phyloP scores from a whole-genome alignment of 164 flowering plant genomes.

The Dillenia turbinata region DNA sequence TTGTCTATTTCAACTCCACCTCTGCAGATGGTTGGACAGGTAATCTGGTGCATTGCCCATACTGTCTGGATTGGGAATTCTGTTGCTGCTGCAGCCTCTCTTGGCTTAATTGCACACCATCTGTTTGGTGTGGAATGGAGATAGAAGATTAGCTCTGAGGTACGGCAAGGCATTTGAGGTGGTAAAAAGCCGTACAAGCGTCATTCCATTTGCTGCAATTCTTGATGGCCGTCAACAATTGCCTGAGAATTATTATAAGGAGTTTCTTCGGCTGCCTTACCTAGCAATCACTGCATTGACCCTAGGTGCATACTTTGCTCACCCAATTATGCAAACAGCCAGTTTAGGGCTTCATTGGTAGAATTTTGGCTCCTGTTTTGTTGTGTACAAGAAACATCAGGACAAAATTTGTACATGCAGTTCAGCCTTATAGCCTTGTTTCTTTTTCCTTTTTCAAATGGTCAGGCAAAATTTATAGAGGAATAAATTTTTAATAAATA shows the following conservation, averaged over 20 bases:
- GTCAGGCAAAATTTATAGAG: too few species aligned
- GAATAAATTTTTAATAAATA: too few species aligned
- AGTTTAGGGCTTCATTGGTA: slow-evolving; percentile 92
- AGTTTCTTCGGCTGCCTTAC: slow-evolving; percentile 75
- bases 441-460: too few species aligned
- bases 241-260: slow-evolving; percentile 81
- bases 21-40: slow-evolving; percentile 93
- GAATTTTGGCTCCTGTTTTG: slow-evolving; percentile 1
- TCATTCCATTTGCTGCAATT: slow-evolving; percentile 91
- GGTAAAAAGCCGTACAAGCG: slow-evolving; percentile 74
- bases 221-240: slow-evolving; percentile 89
- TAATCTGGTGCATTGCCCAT: slow-evolving; percentile 96
- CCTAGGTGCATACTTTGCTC: slow-evolving; percentile 73
- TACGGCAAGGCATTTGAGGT: slow-evolving; percentile 78
- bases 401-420: too few species aligned
- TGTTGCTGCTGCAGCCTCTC: slow-evolving; percentile 84
- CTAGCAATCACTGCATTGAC: slow-evolving; percentile 65
- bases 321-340: slow-evolving; percentile 87
- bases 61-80: slow-evolving; percentile 91
- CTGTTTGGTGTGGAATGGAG: slow-evolving; percentile 98
- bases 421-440: too few species aligned
- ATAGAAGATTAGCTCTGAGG: slow-evolving; percentile 62
- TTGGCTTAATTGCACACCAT: slow-evolving; percentile 89
- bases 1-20: not conserved
- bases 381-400: too few species aligned